Percentiles rank a stretch among this genome's conserved stretches.
Evolutionary conservation across 2,329 filamentous ascomycete genomes (phyloP).

Genomic region (Scedosporium aurantiacum): DNA sequence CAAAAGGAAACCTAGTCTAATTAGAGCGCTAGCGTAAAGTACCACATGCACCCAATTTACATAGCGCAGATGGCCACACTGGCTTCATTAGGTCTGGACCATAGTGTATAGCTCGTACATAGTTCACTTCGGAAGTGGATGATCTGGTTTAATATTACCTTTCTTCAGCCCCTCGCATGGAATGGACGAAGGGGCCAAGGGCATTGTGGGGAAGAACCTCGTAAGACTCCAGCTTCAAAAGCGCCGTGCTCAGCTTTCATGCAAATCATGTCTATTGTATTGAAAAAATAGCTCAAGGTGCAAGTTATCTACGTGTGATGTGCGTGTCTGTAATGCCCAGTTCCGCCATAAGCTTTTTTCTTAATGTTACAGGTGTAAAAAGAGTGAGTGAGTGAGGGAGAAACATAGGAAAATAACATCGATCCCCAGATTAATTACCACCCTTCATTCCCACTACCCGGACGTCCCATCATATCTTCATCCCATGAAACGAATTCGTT

Average conservation of each 20-base stretch:
- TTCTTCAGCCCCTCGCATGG: no score
- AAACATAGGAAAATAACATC: neutral
- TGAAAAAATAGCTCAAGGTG: neutral
- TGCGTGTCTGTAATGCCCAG: neutral
- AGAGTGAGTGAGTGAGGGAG: neutral
- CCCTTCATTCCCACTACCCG: neutral
- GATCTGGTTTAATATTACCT: no score
- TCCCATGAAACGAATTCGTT: neutral
- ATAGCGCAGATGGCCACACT: no score
- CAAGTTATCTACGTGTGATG: neutral
- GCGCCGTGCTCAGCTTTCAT: neutral
- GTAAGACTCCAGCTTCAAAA: no score
- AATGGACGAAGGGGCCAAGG: no score
- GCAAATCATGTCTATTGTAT: neutral
- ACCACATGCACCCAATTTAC: neutral
- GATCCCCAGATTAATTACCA: neutral
- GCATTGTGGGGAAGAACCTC: no score
- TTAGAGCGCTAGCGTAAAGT: neutral
- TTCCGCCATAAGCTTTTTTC: neutral
- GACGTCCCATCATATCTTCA: constrained; percentile 2
- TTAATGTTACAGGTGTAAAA: neutral
- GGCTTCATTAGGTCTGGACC: neutral
- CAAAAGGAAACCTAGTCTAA: no score
- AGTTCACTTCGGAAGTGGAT: no score
- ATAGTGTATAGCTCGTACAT: neutral